Percentiles rank a stretch among this genome's conserved stretches.
Conservation (phyloP, 805 yeast species). For the Schwanniomyces sp. region DNA sequence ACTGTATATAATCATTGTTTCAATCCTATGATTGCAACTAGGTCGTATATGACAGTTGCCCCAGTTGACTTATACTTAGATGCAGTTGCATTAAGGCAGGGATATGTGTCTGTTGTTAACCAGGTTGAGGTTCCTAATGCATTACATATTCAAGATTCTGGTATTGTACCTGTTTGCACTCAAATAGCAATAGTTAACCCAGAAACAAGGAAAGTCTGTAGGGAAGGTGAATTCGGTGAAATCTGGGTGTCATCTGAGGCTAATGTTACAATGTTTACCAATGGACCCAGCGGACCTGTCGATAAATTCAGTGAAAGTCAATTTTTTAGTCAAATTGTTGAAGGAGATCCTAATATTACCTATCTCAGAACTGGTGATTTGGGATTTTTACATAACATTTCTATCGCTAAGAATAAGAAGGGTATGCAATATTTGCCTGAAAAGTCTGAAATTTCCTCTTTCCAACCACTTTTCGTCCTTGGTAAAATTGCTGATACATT, state of each 20-base stretch:
- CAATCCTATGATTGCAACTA: slow-evolving; percentile 79
- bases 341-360: slow-evolving; percentile 55
- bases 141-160: slow-evolving; percentile 85
- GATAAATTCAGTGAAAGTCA: slow-evolving; percentile 53
- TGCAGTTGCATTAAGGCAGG: slow-evolving; percentile 86
- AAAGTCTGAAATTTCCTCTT: slow-evolving; percentile 26
- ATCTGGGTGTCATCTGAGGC: slow-evolving; percentile 95
- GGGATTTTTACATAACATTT: slow-evolving; percentile 83
- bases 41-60: slow-evolving; percentile 86
- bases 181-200: slow-evolving; percentile 95
- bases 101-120: slow-evolving; percentile 76
- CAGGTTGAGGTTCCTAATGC: slow-evolving; percentile 69
- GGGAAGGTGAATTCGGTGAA: slow-evolving; percentile 92
- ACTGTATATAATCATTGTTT: slow-evolving; percentile 75
- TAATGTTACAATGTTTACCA: slow-evolving; percentile 61
- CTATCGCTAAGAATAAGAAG: slow-evolving; percentile 40
- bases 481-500: slow-evolving; percentile 86
- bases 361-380: slow-evolving; percentile 91
- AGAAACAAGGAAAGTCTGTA: slow-evolving; percentile 76
- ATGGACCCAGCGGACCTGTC: slow-evolving; percentile 50
- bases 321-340: slow-evolving; percentile 61
- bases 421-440: slow-evolving; percentile 23
- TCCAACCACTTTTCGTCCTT: slow-evolving; percentile 81
- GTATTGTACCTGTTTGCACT: slow-evolving; percentile 93
- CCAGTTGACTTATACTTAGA: slow-evolving; percentile 87